phyloP scores from a whole-genome alignment of 768 basidiomycete genomes.

The Daedaleopsis nitida region DNA sequence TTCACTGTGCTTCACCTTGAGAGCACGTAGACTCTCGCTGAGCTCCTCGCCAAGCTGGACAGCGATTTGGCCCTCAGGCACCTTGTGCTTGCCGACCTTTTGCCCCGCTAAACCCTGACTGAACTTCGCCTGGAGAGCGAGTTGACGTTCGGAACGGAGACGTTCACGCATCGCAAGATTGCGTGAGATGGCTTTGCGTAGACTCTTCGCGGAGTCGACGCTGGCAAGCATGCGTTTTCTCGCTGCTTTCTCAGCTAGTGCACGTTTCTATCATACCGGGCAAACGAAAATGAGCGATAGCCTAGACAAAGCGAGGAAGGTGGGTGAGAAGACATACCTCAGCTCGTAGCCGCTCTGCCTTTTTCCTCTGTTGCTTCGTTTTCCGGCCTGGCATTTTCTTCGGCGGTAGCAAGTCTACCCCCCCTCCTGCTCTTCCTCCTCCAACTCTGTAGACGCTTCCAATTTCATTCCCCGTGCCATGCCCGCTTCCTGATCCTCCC shows the following conservation, averaged over 20 bases:
- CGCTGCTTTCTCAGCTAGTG: constrained; percentile 57
- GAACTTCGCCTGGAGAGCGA: constrained; percentile 49
- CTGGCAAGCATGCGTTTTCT: constrained; percentile 63
- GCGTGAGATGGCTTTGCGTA: constrained; percentile 49
- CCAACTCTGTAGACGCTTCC: constrained; percentile 45
- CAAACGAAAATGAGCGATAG: not conserved
- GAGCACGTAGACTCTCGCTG: constrained; percentile 75
- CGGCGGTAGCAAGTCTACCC: constrained; percentile 31
- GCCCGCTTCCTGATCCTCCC: constrained; percentile 29
- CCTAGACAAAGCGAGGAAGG: not conserved
- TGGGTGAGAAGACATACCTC: constrained; percentile 48
- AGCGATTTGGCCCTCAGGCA: constrained; percentile 67
- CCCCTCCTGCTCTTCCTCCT: constrained; percentile 30
- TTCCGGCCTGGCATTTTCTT: constrained; percentile 52
- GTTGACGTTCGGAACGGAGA: constrained; percentile 40
- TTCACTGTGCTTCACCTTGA: constrained; percentile 62
- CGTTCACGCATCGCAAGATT: constrained; percentile 41
- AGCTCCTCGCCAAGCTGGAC: constrained; percentile 93
- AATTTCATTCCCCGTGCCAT: constrained; percentile 68
- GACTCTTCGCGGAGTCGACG: constrained; percentile 53
- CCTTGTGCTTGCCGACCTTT: constrained; percentile 78
- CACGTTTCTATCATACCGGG: constrained; percentile 53
- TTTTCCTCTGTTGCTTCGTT: constrained; percentile 68
- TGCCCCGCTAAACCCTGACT: constrained; percentile 68
- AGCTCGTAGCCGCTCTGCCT: constrained; percentile 61